Base-by-base conservation (phyloP, 2,329 filamentous ascomycete species). In the Trichophyton mentagrophytes region DNA sequence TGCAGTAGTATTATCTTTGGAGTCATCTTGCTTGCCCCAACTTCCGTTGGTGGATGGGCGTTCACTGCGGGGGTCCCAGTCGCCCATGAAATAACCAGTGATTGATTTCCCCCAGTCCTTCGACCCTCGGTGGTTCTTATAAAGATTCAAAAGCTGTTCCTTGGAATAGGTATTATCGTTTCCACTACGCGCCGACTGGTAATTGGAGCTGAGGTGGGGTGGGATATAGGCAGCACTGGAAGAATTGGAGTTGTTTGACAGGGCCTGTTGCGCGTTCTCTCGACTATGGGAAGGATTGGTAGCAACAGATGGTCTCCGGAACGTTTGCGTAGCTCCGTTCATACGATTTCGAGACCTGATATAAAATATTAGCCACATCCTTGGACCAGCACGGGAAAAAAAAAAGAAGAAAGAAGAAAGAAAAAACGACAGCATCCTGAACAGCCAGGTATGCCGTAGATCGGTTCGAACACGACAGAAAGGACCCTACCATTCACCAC, bases 21-120 rank as follows among this genome's bases (percentile, higher is more conserved):
- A 82, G 65, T 96, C 90, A 62, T 83, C 82, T 66, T 79, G 81
- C 72, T 91, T 90, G 58, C 88, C 88, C 90, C 90, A 95, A 60
- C 83, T 82, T 27, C 72, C 85, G 74, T 73, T 82, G 67, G 66
- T 80, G 68, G 70, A 68, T 36, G 86, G 85, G 67, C 90, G 90
- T 46, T 84, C 76, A 58, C 85, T 81, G 62, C 85, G 82, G 30
- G 90, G 89, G 71, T 89, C 86, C 90, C 90, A 96, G 63, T 85
- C 85, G 60, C 84, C 80, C 67, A 87, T 82, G 69, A 87, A 91
- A 61, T 95, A 80, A 63, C 80, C 79, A 53, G 85, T 80, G 44
- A 90, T 76, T 64, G 85, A 82, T 62, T 83, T 80, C 59, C 79
- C 80, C 64, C 82, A 78, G 60, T 73, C 74, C 53, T 79, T 77